Conservation (phyloP, 75 land plant species). For the Sequoia sempervirens region DNA sequence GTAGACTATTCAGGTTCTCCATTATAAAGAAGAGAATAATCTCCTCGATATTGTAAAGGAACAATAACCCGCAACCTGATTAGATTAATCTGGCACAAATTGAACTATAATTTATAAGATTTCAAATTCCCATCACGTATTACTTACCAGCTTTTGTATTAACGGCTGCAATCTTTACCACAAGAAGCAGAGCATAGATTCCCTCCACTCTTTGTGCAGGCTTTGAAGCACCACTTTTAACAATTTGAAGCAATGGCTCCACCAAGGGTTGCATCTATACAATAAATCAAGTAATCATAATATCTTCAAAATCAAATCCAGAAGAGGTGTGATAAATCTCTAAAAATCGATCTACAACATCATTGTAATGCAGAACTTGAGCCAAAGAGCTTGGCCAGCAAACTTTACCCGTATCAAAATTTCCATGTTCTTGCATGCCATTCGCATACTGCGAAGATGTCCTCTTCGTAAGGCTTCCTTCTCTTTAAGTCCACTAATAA, state of each 20-base stretch:
- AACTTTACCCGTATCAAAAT: constrained; percentile 32
- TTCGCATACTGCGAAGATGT: constrained; percentile 72
- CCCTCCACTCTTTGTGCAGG: constrained; percentile 87
- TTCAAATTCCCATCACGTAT: neutral
- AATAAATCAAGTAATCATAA: constrained; percentile 1
- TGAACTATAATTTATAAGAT: neutral
- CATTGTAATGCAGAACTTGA: neutral
- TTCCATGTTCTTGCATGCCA: constrained; percentile 60
- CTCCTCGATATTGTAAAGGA: no score
- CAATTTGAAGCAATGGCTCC: constrained; percentile 68
- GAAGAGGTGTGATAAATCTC: neutral
- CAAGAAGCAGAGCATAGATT: constrained; percentile 67
- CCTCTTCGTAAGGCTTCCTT: constrained; percentile 80
- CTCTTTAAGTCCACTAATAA: constrained; percentile 81
- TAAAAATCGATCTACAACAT: constrained; percentile 10
- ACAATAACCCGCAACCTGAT: neutral
- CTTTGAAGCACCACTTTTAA: constrained; percentile 84
- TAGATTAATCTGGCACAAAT: neutral
- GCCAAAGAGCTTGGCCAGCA: neutral
- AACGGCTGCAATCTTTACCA: constrained; percentile 65
- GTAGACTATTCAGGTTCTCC: neutral
- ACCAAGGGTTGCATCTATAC: constrained; percentile 60
- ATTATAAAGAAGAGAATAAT: neutral
- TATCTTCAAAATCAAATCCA: neutral
- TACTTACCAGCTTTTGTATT: constrained; percentile 73